Evolutionary conservation across 495 filamentous ascomycete species (phyloP).

Genomic region (Zalerion maritima): DNA sequence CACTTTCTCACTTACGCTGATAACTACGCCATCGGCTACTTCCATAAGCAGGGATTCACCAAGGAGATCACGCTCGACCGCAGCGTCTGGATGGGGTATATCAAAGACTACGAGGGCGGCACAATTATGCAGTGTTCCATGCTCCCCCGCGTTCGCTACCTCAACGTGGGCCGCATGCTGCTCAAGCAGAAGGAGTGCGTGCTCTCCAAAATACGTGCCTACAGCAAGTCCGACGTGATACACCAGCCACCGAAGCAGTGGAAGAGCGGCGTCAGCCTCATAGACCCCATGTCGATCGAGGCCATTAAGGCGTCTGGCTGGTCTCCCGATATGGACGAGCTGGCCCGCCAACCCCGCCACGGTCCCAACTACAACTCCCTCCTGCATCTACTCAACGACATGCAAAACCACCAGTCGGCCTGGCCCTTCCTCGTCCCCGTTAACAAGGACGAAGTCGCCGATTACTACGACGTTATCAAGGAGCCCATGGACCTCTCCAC

Average conservation of each 20-base stretch:
- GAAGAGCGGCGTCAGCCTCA: conserved; percentile 53
- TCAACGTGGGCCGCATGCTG: conserved; percentile 88
- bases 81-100: conserved; percentile 96
- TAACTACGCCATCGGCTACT: conserved; percentile 98
- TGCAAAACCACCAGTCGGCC: conserved; percentile 80
- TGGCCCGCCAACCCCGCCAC: conserved; percentile 91
- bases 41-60: conserved; percentile 98
- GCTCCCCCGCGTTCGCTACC: conserved; percentile 87
- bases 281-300: conserved; percentile 68
- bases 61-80: conserved; percentile 92
- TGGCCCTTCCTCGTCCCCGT: conserved; percentile 96
- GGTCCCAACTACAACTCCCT: conserved; percentile 93
- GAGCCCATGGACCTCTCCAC: conserved; percentile 95
- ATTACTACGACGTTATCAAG: conserved; percentile 97
- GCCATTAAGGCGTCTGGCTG: conserved; percentile 84
- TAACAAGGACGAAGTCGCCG: conserved; percentile 84
- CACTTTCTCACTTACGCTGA: conserved; percentile 98
- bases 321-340: conserved; percentile 94
- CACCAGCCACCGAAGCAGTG: conserved; percentile 76
- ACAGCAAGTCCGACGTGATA: conserved; percentile 75
- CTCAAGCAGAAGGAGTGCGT: conserved; percentile 94
- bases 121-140: conserved; percentile 99
- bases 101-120: conserved; percentile 98
- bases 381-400: conserved; percentile 80
- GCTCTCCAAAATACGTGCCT: conserved; percentile 83